Evolutionary conservation across 179 eudicot species (phyloP).

Genomic region (Dionaea muscipula): DNA sequence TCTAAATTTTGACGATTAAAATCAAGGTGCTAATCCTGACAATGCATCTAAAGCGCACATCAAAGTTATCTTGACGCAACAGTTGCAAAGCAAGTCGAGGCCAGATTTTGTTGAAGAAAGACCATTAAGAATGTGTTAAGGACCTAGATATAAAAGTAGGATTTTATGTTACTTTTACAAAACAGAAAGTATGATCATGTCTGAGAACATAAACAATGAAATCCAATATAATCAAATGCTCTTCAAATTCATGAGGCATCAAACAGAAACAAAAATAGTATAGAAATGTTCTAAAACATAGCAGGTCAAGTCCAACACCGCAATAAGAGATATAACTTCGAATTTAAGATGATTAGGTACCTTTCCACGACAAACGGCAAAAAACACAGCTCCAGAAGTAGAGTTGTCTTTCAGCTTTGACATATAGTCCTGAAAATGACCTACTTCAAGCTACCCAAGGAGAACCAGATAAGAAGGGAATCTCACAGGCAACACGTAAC

Average conservation of each 20-base stretch:
- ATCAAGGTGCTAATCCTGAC: too few relatives aligned
- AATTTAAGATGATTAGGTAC: conserved; percentile 20
- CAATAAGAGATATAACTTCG: neutral
- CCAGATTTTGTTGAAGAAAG: too few relatives aligned
- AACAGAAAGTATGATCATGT: too few relatives aligned
- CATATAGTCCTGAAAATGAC: conserved; percentile 59
- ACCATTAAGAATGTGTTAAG: too few relatives aligned
- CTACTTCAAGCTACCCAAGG: conserved; percentile 6
- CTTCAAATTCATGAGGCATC: neutral
- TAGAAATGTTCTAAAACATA: neutral
- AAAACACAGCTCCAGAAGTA: conserved; percentile 78
- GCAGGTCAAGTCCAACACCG: neutral
- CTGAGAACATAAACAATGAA: too few relatives aligned
- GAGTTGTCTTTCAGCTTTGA: conserved; percentile 65
- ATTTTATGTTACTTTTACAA: too few relatives aligned
- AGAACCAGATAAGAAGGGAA: conserved; percentile 3
- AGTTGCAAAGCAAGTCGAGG: too few relatives aligned
- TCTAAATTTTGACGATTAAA: too few relatives aligned
- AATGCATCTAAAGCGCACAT: too few relatives aligned
- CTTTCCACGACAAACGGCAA: conserved; percentile 99
- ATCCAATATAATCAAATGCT: neutral
- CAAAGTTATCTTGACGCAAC: too few relatives aligned
- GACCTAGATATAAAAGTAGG: too few relatives aligned
- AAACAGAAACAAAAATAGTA: neutral
- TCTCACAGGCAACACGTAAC: conserved; percentile 4